A percentile compares a stretch with the other conserved stretches of the same genome.
phyloP scores from a whole-genome alignment of 768 basidiomycete genomes.

The Naematelia aurantialba region DNA sequence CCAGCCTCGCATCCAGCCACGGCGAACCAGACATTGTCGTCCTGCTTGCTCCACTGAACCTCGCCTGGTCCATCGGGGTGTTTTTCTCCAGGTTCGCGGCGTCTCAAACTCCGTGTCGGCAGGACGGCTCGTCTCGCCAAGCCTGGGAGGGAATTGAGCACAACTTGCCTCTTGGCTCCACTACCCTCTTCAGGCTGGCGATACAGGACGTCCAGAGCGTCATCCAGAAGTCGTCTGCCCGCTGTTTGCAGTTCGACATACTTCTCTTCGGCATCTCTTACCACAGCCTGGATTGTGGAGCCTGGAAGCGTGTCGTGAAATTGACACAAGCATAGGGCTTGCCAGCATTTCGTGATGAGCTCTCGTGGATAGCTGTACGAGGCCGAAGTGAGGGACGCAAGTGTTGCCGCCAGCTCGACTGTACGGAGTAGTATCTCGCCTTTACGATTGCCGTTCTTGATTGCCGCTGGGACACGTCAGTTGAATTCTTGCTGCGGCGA shows the following conservation, averaged over 20 bases:
- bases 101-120: neutral
- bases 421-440: conserved; percentile 87
- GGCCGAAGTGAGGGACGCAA: conserved; percentile 60
- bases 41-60: neutral
- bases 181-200: conserved; percentile 38
- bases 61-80: neutral
- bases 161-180: conserved; percentile 55
- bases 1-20: neutral
- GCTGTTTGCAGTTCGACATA: conserved; percentile 71
- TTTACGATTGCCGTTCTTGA: conserved; percentile 93
- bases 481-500: neutral
- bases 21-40: neutral
- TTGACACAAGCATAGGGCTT: conserved; percentile 64
- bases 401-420: conserved; percentile 72
- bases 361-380: conserved; percentile 74
- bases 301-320: conserved; percentile 64
- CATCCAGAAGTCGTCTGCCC: conserved; percentile 65
- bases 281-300: conserved; percentile 69
- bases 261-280: conserved; percentile 77
- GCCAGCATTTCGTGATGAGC: conserved; percentile 74
- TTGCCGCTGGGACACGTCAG: conserved; percentile 58
- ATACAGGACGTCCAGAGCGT: conserved; percentile 64
- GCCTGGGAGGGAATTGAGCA: conserved; percentile 70
- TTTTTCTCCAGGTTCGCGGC: neutral
- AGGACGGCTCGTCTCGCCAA: conserved; percentile 64